Evolutionary conservation across 176 grass and related monocot genomes (phyloP).

Genomic region (Elymus sibiricus): DNA sequence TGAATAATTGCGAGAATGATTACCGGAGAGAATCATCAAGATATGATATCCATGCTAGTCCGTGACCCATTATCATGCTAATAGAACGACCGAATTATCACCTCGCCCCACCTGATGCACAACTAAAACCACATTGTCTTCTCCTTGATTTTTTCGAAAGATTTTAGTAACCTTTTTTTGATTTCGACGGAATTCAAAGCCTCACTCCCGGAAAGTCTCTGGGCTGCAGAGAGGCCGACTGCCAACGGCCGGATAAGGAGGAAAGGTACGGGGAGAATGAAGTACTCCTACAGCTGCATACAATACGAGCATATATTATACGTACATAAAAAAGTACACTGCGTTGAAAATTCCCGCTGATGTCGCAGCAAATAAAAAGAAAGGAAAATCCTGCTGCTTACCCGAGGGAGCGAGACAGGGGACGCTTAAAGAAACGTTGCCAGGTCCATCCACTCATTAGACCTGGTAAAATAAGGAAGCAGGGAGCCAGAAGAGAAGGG

Average conservation of each 20-base stretch:
- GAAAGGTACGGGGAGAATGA: background rate
- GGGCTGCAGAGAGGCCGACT: no score
- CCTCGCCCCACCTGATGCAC: background rate
- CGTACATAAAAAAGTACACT: background rate
- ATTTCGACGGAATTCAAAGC: background rate
- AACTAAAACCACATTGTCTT: no score
- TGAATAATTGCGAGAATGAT: background rate
- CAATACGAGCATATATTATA: no score
- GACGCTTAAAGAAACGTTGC: slow-evolving; percentile 17
- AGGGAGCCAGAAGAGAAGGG: background rate
- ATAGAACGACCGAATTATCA: background rate
- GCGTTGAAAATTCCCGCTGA: background rate
- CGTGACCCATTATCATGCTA: background rate
- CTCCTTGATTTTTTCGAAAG: no score
- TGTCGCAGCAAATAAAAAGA: background rate
- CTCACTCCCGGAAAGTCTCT: background rate
- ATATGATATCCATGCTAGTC: background rate
- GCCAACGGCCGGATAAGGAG: background rate
- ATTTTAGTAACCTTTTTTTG: background rate
- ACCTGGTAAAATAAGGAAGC: slow-evolving; percentile 1
- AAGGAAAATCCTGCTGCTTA: background rate
- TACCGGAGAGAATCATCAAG: background rate
- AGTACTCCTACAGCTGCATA: no score
- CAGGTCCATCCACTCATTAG: slow-evolving; percentile 2
- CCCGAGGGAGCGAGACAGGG: background rate